phyloP scores from a whole-genome alignment of 305 asterid genomes.

The Stenogyne calaminthoides region DNA sequence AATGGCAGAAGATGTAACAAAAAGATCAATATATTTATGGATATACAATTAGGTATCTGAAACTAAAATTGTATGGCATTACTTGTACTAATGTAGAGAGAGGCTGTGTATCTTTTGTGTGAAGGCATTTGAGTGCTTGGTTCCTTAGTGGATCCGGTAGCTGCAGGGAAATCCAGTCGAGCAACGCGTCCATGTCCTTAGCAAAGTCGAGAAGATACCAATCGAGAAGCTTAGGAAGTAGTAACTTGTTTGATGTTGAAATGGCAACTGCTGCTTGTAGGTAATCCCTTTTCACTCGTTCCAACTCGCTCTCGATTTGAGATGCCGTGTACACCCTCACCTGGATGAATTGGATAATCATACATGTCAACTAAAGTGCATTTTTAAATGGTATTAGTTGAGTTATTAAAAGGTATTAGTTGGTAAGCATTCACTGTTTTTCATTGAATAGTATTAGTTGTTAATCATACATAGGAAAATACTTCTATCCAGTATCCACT shows the following conservation, averaged over 20 bases:
- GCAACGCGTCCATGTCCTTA: conserved; percentile 68
- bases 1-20: background rate
- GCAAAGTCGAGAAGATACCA: conserved; percentile 90
- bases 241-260: conserved; percentile 57
- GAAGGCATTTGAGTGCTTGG: conserved; percentile 52
- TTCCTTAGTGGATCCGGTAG: conserved; percentile 61
- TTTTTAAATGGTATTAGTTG: too few relatives aligned
- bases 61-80: conserved; percentile 66
- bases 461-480: too few relatives aligned
- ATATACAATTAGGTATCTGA: conserved; percentile 67
- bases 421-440: too few relatives aligned
- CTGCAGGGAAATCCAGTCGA: conserved; percentile 86
- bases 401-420: too few relatives aligned
- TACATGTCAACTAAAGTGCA: background rate
- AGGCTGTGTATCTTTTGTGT: conserved; percentile 49
- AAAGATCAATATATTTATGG: conserved; percentile 16
- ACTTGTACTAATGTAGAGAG: conserved; percentile 51
- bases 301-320: conserved; percentile 65
- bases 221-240: conserved; percentile 74
- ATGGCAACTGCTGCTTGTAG: conserved; percentile 76
- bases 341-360: conserved; percentile 30
- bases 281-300: conserved; percentile 69
- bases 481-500: too few relatives aligned
- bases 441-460: too few relatives aligned
- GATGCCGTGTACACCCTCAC: conserved; percentile 74